Conservation (phyloP, 441 rosid species). For the Bruguiera hainesii region DNA sequence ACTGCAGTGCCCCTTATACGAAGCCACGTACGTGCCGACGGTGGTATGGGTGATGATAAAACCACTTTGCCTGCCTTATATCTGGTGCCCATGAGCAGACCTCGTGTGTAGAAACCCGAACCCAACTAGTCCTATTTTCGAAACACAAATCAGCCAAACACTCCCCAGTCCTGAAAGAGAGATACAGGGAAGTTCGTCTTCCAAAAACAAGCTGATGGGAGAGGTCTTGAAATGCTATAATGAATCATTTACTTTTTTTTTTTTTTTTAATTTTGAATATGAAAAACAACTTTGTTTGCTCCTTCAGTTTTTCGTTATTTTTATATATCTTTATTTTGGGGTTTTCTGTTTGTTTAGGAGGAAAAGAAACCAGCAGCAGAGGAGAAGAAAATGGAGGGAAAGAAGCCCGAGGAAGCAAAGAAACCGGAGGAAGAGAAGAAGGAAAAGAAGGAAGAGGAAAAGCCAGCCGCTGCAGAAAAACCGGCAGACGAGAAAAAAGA, state of each 20-base stretch:
- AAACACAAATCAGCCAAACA: not conserved
- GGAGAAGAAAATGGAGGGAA: conserved; percentile 29
- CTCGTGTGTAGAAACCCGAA: too few species aligned
- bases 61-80: conserved; percentile 15
- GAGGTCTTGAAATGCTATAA: conserved; percentile 35
- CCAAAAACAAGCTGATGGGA: conserved; percentile 42
- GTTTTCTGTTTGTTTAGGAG: conserved; percentile 38
- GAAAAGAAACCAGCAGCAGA: conserved; percentile 49
- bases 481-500: conserved; percentile 25
- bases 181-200: not conserved
- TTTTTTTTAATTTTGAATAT: too few species aligned
- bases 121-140: too few species aligned
- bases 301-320: not conserved
- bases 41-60: conserved; percentile 6
- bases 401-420: conserved; percentile 30
- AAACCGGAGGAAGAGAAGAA: conserved; percentile 27
- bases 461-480: conserved; percentile 29
- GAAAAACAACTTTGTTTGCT: too few species aligned
- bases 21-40: conserved; percentile 31
- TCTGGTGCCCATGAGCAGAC: conserved; percentile 23
- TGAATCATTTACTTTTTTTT: not conserved
- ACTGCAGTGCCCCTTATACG: conserved; percentile 39
- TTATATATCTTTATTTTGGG: not conserved
- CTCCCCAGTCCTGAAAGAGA: not conserved
- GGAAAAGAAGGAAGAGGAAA: conserved; percentile 26